phyloP scores from a whole-genome alignment of 179 eudicot species.

The Carnegiea gigantea region DNA sequence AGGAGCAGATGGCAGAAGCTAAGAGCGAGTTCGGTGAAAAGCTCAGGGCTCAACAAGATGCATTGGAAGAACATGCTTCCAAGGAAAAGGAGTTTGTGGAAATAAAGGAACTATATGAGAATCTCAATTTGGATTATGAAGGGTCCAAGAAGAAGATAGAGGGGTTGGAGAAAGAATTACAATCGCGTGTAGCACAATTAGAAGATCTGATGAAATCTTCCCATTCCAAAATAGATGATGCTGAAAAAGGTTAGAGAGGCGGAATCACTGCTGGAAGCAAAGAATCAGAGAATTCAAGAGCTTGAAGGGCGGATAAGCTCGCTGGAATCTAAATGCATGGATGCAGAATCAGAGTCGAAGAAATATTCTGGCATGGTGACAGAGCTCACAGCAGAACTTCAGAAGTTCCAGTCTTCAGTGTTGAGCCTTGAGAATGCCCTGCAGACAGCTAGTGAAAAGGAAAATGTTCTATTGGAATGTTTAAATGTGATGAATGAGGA shows the following conservation, averaged over 20 bases:
- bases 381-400: slow-evolving; percentile 43
- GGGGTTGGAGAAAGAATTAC: slow-evolving; percentile 64
- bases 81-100: slow-evolving; percentile 22
- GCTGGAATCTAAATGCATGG: slow-evolving; percentile 53
- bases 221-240: slow-evolving; percentile 6
- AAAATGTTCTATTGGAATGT: slow-evolving; percentile 34
- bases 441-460: slow-evolving; percentile 36
- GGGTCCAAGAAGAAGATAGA: slow-evolving; percentile 66
- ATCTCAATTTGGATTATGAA: slow-evolving; percentile 61
- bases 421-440: slow-evolving; percentile 34
- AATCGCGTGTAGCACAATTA: slow-evolving; percentile 57
- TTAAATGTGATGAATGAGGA: slow-evolving; percentile 32
- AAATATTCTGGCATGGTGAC: slow-evolving; percentile 51
- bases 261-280: not conserved
- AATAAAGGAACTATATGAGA: slow-evolving; percentile 67
- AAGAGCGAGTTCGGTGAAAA: slow-evolving; percentile 56
- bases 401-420: slow-evolving; percentile 36
- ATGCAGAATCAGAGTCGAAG: slow-evolving; percentile 54
- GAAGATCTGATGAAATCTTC: slow-evolving; percentile 61
- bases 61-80: slow-evolving; percentile 45
- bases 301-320: no score
- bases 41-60: slow-evolving; percentile 58
- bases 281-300: no score
- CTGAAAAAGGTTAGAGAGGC: not conserved
- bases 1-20: slow-evolving; percentile 46